Evolutionary conservation across 2,329 filamentous ascomycete species (phyloP).

Genomic region (Orbilia javanica): DNA sequence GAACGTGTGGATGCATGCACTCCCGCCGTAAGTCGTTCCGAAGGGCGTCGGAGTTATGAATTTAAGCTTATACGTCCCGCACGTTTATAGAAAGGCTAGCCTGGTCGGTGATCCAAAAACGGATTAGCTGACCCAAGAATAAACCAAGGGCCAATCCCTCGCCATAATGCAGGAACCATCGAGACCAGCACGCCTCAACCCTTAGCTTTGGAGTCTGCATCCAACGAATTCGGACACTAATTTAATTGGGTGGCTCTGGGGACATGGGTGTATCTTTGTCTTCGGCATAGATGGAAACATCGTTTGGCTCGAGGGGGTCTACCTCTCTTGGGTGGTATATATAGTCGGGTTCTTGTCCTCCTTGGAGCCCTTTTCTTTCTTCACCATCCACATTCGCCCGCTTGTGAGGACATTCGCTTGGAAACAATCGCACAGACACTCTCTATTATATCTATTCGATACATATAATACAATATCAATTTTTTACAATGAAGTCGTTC

Average conservation of each 20-base stretch:
- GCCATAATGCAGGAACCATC: slow-evolving; percentile 17
- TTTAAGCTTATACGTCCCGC: slow-evolving; percentile 14
- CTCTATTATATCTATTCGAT: not conserved
- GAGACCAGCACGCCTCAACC: slow-evolving; percentile 4
- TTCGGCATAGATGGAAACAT: not conserved
- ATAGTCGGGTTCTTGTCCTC: slow-evolving; percentile 2
- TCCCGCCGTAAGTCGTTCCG: slow-evolving; percentile 11
- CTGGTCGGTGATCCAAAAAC: not conserved
- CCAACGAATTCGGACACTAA: slow-evolving; percentile 22
- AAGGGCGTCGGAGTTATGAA: slow-evolving; percentile 29
- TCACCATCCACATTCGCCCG: slow-evolving; percentile 13
- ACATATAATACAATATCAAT: not conserved
- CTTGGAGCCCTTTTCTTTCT: not conserved
- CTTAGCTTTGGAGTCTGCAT: not conserved
- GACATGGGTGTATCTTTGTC: slow-evolving; percentile 10
- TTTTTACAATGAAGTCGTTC: slow-evolving; percentile 23
- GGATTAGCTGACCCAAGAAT: slow-evolving; percentile 25
- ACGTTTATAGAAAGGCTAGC: slow-evolving; percentile 9
- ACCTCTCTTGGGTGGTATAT: not conserved
- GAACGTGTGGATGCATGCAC: slow-evolving; percentile 4
- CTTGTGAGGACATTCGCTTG: slow-evolving; percentile 25
- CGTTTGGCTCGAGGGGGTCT: not conserved
- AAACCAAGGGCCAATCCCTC: slow-evolving; percentile 25
- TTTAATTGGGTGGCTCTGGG: slow-evolving; percentile 22
- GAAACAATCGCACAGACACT: slow-evolving; percentile 3